phyloP scores from a whole-genome alignment of 352 stramenopile genomes.

The Globisporangium takayamanum region DNA sequence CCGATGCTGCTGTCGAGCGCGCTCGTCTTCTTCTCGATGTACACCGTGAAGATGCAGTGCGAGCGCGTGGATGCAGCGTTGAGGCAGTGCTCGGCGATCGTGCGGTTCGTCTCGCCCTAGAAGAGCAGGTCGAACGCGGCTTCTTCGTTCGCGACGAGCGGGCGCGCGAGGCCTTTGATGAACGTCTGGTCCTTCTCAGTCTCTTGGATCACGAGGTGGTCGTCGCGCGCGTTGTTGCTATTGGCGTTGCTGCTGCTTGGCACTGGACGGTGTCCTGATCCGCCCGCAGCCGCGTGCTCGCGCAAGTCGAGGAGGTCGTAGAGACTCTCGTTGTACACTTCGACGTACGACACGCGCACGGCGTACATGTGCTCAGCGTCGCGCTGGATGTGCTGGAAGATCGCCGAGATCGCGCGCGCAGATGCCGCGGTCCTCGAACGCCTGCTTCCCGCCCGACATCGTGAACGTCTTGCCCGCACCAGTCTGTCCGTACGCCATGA shows the following conservation, averaged over 20 bases:
- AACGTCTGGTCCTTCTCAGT: constrained; percentile 65
- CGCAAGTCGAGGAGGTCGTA: constrained; percentile 71
- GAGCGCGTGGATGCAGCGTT: constrained; percentile 72
- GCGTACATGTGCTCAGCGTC: constrained; percentile 42
- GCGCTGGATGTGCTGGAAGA: constrained; percentile 46
- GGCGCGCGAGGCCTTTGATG: constrained; percentile 48
- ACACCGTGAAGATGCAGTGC: constrained; percentile 79
- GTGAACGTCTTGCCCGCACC: constrained; percentile 73
- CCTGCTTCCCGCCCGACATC: constrained; percentile 49
- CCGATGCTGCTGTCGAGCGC: constrained; percentile 16
- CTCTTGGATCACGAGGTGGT: constrained; percentile 50
- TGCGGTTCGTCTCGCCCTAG: constrained; percentile 68
- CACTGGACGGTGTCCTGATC: neutral
- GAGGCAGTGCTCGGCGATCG: constrained; percentile 74
- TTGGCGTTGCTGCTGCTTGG: constrained; percentile 15
- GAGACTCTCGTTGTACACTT: constrained; percentile 89
- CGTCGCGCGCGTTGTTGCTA: constrained; percentile 12
- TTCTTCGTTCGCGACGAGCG: constrained; percentile 55
- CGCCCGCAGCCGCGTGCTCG: neutral
- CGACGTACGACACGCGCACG: constrained; percentile 75
- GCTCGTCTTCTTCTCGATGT: constrained; percentile 42
- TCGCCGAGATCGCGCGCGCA: constrained; percentile 45
- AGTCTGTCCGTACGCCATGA: constrained; percentile 73
- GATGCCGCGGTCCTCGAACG: constrained; percentile 60
- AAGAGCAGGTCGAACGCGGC: constrained; percentile 75